A percentile compares a stretch with the other conserved stretches of the same genome.
Evolutionary conservation across 768 basidiomycete species (phyloP).

Genomic region (Lactarius vividus): DNA sequence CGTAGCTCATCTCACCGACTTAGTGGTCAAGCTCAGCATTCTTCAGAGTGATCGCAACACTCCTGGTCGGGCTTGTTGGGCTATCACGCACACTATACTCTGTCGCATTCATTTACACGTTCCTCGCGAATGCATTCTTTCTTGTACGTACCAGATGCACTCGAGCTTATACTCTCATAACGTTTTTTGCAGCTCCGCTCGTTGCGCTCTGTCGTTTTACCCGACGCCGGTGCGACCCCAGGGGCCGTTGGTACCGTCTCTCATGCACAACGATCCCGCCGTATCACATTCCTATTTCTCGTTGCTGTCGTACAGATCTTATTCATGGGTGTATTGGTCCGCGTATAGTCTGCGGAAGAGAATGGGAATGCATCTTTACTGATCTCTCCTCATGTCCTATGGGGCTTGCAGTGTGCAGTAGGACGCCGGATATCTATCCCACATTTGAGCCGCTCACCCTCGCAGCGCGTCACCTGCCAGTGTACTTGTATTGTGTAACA

Average conservation of each 20-base stretch:
- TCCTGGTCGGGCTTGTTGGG: conserved; percentile 68
- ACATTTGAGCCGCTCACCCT: background rate
- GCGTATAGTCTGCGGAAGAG: conserved; percentile 41
- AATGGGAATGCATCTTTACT: background rate
- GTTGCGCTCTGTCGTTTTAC: conserved; percentile 85
- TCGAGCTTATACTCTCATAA: background rate
- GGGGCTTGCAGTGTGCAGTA: background rate
- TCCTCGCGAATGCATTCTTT: conserved; percentile 91
- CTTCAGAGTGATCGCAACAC: conserved; percentile 76
- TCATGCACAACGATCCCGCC: conserved; percentile 68
- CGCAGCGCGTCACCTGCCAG: background rate
- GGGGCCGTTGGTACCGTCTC: conserved; percentile 36
- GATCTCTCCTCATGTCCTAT: background rate
- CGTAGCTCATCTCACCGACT: conserved; percentile 30
- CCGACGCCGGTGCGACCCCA: conserved; percentile 58
- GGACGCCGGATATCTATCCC: background rate
- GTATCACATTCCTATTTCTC: conserved; percentile 87
- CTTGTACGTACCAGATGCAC: conserved; percentile 53
- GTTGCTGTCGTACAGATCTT: conserved; percentile 79
- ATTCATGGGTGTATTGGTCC: conserved; percentile 83
- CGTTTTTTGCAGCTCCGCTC: conserved; percentile 74
- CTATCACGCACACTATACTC: conserved; percentile 62
- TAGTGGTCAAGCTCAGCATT: background rate
- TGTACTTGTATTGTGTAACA: background rate
- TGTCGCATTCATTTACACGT: conserved; percentile 77